These are phyloP conservation scores for Hirsutella rhossiliensis DNA, from an alignment of 2,329 filamentous ascomycete genomes.

Conservation along the genomic window DNA sequence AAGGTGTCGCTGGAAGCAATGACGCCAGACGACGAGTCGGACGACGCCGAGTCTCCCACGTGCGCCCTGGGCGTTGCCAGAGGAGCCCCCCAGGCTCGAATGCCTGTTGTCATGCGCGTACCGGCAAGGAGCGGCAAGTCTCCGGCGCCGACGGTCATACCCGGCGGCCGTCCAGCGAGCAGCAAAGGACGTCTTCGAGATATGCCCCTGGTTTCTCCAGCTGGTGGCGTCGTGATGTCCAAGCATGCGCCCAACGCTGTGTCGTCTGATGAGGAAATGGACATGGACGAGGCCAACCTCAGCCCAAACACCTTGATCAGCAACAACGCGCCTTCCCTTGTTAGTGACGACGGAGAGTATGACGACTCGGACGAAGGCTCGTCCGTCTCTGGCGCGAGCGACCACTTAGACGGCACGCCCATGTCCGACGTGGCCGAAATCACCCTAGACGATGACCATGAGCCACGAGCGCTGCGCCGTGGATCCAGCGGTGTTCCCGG, in stretches of 20 bases:
- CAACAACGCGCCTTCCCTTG: slow-evolving; percentile 67
- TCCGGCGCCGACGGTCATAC: slow-evolving; percentile 25
- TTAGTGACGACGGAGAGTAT: slow-evolving; percentile 71
- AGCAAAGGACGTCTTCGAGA: slow-evolving; percentile 38
- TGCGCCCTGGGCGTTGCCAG: slow-evolving; percentile 5
- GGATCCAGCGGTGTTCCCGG: slow-evolving; percentile 29
- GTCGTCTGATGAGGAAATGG: slow-evolving; percentile 33
- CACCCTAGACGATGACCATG: slow-evolving; percentile 44
- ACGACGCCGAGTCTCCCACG: slow-evolving; percentile 18
- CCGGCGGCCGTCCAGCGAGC: slow-evolving; percentile 37
- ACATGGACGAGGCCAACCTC: slow-evolving; percentile 46
- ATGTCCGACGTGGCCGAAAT: slow-evolving; percentile 51
- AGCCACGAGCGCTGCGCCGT: slow-evolving; percentile 31
- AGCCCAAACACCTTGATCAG: slow-evolving; percentile 59
- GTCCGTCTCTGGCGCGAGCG: slow-evolving; percentile 43
- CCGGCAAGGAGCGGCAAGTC: slow-evolving; percentile 45
- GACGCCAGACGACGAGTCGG: slow-evolving; percentile 41
- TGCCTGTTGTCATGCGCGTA: slow-evolving; percentile 40
- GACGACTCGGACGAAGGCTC: slow-evolving; percentile 59
- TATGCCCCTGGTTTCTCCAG: slow-evolving; percentile 26
- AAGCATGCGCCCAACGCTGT: slow-evolving; percentile 10
- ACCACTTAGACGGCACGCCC: slow-evolving; percentile 44
- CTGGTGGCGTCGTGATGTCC: slow-evolving; percentile 7
- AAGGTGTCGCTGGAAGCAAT: slow-evolving; percentile 37
- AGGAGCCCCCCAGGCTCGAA: slow-evolving; percentile 14